These are phyloP conservation scores for Pezicula carpinea DNA, from an alignment of 2,329 filamentous ascomycete species.

Conservation along the genomic window DNA sequence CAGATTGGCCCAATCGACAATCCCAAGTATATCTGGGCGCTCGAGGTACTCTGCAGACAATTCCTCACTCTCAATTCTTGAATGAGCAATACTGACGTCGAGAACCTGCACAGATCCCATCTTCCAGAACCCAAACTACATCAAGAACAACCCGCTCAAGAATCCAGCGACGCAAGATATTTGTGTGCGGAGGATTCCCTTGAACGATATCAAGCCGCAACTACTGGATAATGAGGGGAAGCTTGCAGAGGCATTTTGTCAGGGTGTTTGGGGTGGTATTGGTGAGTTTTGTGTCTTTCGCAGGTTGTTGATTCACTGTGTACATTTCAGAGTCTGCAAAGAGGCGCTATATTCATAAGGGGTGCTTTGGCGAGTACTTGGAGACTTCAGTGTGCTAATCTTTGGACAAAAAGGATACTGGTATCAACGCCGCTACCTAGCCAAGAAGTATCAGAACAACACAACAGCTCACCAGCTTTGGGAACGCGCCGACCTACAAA, in stretches of 20 bases:
- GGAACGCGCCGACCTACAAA: constrained; percentile 48
- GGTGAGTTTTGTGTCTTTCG: constrained; percentile 40
- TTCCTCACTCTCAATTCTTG: too few species aligned
- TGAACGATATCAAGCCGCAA: constrained; percentile 60
- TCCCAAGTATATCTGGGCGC: too few species aligned
- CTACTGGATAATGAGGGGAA: constrained; percentile 64
- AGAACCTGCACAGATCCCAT: constrained; percentile 43
- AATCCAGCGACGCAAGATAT: constrained; percentile 63
- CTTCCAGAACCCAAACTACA: constrained; percentile 52
- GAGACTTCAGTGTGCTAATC: background rate
- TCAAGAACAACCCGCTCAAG: constrained; percentile 54
- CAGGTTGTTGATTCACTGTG: background rate
- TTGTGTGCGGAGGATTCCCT: constrained; percentile 56
- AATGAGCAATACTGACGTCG: too few species aligned
- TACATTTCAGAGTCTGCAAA: background rate
- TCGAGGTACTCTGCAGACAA: too few species aligned
- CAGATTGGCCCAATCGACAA: too few species aligned
- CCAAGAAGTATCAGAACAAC: constrained; percentile 51
- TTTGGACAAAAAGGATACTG: constrained; percentile 37
- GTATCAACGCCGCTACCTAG: constrained; percentile 53
- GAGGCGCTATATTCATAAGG: background rate
- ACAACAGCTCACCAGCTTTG: constrained; percentile 58
- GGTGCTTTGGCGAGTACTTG: background rate
- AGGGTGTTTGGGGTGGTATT: constrained; percentile 25
- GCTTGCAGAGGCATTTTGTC: constrained; percentile 34